These are phyloP conservation scores for Cylindrotheca closterium DNA, from an alignment of 108 stramenopile genomes.

Conservation along the genomic window DNA sequence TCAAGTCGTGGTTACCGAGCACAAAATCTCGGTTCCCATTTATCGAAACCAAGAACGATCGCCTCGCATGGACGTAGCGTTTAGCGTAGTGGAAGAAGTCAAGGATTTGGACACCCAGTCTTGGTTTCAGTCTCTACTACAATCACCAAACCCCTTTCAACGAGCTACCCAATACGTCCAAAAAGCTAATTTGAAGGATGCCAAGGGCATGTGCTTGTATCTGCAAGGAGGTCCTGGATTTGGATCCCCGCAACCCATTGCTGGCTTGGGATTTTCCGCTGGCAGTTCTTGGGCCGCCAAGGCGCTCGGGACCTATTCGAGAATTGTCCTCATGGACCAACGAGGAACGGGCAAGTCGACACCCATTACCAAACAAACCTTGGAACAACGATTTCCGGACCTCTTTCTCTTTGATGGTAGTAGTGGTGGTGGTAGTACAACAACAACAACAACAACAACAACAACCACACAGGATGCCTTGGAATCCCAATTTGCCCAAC, in stretches of 20 bases:
- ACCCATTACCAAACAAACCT: conserved; percentile 73
- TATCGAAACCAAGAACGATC: conserved; percentile 29
- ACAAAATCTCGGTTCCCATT: conserved; percentile 67
- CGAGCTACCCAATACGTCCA: conserved; percentile 46
- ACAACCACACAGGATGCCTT: conserved; percentile 1
- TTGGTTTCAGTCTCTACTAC: conserved; percentile 26
- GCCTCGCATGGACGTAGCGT: conserved; percentile 62
- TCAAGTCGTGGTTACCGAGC: conserved; percentile 76
- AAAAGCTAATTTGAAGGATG: conserved; percentile 35
- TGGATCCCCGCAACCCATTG: conserved; percentile 75
- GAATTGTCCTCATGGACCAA: conserved; percentile 92
- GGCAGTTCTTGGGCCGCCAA: conserved; percentile 65
- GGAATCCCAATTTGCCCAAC: not conserved
- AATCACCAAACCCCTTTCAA: conserved; percentile 29
- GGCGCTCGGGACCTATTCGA: conserved; percentile 60
- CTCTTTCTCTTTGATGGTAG: conserved; percentile 64
- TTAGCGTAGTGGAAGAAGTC: conserved; percentile 72
- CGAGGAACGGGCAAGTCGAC: conserved; percentile 89
- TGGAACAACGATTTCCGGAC: conserved; percentile 73
- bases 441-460: conserved; percentile 11
- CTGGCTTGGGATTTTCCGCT: conserved; percentile 39
- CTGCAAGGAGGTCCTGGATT: conserved; percentile 93
- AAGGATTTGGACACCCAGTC: conserved; percentile 9
- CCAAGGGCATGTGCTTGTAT: conserved; percentile 63
- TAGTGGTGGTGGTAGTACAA: not conserved